Base-by-base conservation (phyloP, 352 stramenopile genomes). In the Pythium sukuiense region DNA sequence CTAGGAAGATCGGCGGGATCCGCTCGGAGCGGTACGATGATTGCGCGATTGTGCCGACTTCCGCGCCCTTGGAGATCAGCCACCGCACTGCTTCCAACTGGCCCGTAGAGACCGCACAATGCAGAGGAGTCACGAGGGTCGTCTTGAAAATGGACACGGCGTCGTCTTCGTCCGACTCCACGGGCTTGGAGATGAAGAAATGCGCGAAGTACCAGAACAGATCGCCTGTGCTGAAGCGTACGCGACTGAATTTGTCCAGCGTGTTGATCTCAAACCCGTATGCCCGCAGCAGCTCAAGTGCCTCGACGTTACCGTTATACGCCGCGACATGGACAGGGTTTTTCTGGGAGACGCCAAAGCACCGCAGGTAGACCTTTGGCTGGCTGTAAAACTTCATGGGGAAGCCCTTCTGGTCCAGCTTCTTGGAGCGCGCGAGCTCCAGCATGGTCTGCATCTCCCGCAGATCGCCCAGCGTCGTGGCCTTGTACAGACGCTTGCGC, bases 161-260 rank as follows among this genome's bases (percentile, higher is more conserved):
- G 26, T 81, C 83, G 60, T 91, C 80, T 43, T 92, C 81, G 20
- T 87, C 80, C 4, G 67, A 70, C 26, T 72, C 74, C 1, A 73
- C 69, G 2, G 81, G 82, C 3, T 76, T 77, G 3, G 70, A 61
- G n/a, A 95, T 77, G 37, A 95, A 87, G 43, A 85, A 88, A 14
- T 80, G 77, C 35, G 83, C 82, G 52, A 93, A 87, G 52, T 90
- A 92, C 81, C 79, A 90, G 45, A 94, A 95, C 39, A 95, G 59
- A 59, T 95, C 84, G 18, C 86, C 86, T 9, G 86, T 95, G 27
- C 73, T 88, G 58, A 95, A 89, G 6, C 86, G 83, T 55, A 95
- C 83, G 33, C 86, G 84, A 18, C 64, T 80, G 55, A 93, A 88
- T 59, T 95, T 95, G 72, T 95, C 87, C 57, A 92, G 72, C 2